Percentiles rank a stretch among this genome's conserved stretches.
Conservation (phyloP, 495 filamentous ascomycete species). For the Tuber magnatum region DNA sequence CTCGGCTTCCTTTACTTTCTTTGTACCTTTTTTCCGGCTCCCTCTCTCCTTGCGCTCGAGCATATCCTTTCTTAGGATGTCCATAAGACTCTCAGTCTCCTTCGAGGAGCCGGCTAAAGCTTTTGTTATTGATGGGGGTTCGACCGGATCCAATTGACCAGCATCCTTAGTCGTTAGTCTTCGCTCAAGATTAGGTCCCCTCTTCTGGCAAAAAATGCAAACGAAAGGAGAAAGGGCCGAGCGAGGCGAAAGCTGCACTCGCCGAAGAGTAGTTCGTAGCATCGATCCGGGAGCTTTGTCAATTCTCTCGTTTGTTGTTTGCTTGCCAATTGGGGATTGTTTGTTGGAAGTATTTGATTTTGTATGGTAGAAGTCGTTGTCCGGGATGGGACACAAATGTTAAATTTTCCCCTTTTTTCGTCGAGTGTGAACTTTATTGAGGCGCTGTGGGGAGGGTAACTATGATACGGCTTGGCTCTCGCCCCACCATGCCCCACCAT, state of each 20-base stretch:
- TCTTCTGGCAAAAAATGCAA: conserved; percentile 28
- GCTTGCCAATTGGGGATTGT: neutral
- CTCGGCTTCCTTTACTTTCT: neutral
- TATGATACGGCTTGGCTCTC: neutral
- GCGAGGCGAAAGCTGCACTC: conserved; percentile 30
- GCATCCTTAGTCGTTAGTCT: neutral
- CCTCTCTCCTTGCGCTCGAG: neutral
- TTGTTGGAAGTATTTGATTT: neutral
- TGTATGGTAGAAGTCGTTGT: neutral
- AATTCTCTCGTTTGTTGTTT: neutral
- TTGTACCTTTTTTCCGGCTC: neutral
- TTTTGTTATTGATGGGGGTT: neutral
- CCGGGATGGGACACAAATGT: neutral
- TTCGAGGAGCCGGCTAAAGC: neutral
- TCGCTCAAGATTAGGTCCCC: neutral
- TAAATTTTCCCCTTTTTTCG: neutral
- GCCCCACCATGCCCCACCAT: neutral
- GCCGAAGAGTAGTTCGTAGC: conserved; percentile 39
- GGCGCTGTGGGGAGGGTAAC: neutral
- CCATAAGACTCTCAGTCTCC: neutral
- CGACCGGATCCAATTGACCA: neutral
- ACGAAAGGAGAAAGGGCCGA: conserved; percentile 27
- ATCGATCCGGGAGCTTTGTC: conserved; percentile 20
- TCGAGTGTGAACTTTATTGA: neutral
- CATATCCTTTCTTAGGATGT: neutral